These are phyloP conservation scores for Acanthamoeba triangularis DNA, from an alignment of 208 protist genomes.

Conservation along the genomic window DNA sequence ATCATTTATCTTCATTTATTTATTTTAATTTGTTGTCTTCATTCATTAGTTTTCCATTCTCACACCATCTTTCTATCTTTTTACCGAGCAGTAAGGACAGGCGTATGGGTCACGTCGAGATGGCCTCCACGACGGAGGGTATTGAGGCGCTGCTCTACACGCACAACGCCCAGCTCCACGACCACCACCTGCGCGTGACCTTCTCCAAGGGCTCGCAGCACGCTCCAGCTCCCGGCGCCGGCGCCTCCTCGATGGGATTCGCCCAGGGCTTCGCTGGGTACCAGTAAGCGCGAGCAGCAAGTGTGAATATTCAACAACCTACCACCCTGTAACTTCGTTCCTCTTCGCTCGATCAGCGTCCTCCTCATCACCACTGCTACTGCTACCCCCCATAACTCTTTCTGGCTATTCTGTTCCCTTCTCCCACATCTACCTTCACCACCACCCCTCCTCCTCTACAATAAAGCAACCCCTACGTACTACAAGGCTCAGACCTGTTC, in stretches of 20 bases:
- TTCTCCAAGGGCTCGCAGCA: conserved; percentile 81
- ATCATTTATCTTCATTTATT: background rate
- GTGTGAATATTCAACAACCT: conserved; percentile 63
- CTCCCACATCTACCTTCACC: too few relatives aligned
- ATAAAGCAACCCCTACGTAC: too few relatives aligned
- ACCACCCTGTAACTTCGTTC: background rate
- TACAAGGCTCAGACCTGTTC: too few relatives aligned
- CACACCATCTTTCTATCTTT: background rate
- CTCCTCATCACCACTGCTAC: background rate
- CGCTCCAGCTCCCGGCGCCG: background rate
- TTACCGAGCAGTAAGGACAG: conserved; percentile 73
- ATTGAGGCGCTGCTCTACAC: conserved; percentile 80
- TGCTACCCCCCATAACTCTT: too few relatives aligned
- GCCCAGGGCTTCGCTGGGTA: conserved; percentile 45
- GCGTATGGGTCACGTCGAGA: conserved; percentile 84
- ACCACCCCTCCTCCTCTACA: too few relatives aligned
- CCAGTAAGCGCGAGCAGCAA: conserved; percentile 41
- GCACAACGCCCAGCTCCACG: conserved; percentile 76
- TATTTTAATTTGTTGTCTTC: background rate
- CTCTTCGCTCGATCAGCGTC: background rate
- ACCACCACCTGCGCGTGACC: conserved; percentile 82
- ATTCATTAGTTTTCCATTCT: background rate
- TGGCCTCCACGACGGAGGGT: conserved; percentile 74
- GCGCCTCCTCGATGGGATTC: conserved; percentile 60
- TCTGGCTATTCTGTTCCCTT: too few relatives aligned